phyloP scores from a whole-genome alignment of 495 filamentous ascomycete genomes.

The Rusavskia elegans region DNA sequence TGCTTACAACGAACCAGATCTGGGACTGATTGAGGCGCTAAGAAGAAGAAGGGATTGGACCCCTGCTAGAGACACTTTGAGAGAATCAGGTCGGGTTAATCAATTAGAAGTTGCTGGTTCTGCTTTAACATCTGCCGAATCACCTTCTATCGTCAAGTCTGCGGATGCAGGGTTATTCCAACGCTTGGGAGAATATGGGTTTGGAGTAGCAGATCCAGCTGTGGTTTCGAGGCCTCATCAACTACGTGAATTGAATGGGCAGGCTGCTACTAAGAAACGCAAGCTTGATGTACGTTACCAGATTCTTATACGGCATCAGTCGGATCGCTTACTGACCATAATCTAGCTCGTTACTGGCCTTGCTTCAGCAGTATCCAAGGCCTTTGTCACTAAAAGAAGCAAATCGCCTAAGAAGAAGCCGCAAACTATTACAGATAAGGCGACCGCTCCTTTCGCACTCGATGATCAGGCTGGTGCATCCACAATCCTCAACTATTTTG shows the following conservation, averaged over 20 bases:
- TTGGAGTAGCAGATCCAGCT: constrained; percentile 1
- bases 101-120: too few relatives aligned
- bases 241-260: neutral
- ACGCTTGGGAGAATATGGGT: constrained; percentile 16
- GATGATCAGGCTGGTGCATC: constrained; percentile 15
- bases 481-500: constrained; percentile 20
- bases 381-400: constrained; percentile 25
- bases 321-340: neutral
- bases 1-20: neutral
- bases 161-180: constrained; percentile 9
- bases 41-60: constrained; percentile 42
- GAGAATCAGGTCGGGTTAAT: constrained; percentile 1
- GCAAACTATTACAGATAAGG: constrained; percentile 71
- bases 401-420: constrained; percentile 55
- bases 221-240: neutral
- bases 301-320: neutral
- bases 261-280: neutral
- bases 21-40: constrained; percentile 29
- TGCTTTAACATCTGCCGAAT: neutral
- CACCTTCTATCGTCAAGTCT: constrained; percentile 11
- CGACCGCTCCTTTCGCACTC: constrained; percentile 56
- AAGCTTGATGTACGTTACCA: neutral
- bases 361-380: constrained; percentile 9
- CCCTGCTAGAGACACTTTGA: constrained; percentile 21
- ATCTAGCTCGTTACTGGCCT: constrained; percentile 8